Base-by-base conservation (phyloP, 2,329 filamentous ascomycete species). In the Penicillium sp. region DNA sequence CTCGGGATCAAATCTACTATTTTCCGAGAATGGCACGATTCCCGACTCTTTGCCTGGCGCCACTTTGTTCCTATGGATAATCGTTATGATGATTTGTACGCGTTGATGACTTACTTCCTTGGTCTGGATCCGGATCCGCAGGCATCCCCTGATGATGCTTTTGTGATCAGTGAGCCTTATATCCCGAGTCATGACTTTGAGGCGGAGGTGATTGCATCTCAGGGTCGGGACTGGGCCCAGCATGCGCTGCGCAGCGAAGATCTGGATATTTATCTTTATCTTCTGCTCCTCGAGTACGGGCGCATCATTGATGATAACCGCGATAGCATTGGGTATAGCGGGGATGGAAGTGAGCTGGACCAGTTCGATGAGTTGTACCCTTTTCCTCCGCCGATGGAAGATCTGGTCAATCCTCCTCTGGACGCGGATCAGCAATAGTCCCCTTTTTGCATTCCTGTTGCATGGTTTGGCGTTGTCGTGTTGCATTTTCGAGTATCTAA, bases 291-390 rank as follows among this genome's bases (percentile, higher is more conserved):
- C 39, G 83, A 82, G 60, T 86, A 86, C 52, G 82, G 75, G 19
- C 75, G 82, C 13, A 77, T 85, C n/a, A 77, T 83, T 54, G 82
- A 85, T 52, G 82, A 85, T 53, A 75, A 83, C 55, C 75, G 82
- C 44, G 77, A 80, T 46, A 71, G 64, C 0, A 82, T 85, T 60
- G 82, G 82, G 10, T 86, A 80, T 58, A 66, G 71, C 18, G 66
- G 65, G 4, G 66, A 71, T 43, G 56, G 56, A 51, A 57, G 54
- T 22, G 56, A 58, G 35, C 48, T 58, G 10, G 54, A 51, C 14
- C 27, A 42, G 4, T 58, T 58, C 29, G 56, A 58, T 18, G 31
- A 35, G 4, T 14, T 52, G 29, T 30, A 57, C 31, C 54, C 54
- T 13, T 56, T 56, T 19, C 34, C 54, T 30, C 31, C 38, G 8